A percentile compares a stretch with the other conserved stretches of the same genome.
phyloP scores from a whole-genome alignment of 345 rosid genomes.

The Cardamine occulta region DNA sequence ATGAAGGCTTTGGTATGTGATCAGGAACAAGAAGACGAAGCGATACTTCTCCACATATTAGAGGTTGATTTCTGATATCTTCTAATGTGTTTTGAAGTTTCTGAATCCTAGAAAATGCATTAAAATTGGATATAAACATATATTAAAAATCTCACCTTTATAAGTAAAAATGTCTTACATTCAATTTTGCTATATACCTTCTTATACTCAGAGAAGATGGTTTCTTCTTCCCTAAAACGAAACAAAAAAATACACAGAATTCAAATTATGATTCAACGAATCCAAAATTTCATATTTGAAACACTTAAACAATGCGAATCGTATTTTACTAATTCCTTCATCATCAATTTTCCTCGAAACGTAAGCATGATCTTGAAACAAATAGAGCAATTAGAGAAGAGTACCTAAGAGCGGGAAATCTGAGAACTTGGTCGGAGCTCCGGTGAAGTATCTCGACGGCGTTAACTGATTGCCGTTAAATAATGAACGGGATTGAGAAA shows the following conservation, averaged over 20 bases:
- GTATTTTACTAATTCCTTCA: neutral
- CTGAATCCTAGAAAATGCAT: conserved; percentile 50
- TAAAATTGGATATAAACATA: neutral
- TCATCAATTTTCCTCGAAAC: neutral
- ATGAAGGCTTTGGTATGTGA: conserved; percentile 71
- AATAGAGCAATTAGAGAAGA: neutral
- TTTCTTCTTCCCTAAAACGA: conserved; percentile 43
- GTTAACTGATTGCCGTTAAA: conserved; percentile 40
- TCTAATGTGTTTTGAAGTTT: conserved; percentile 48
- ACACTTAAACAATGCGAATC: neutral
- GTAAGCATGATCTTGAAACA: neutral
- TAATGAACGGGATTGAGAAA: conserved; percentile 38
- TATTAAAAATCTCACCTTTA: neutral
- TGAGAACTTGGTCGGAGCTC: conserved; percentile 42
- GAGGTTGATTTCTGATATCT: conserved; percentile 52
- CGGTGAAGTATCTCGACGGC: conserved; percentile 44
- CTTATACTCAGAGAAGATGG: conserved; percentile 49
- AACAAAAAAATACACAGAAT: neutral
- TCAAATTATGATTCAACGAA: neutral
- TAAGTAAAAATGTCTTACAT: neutral
- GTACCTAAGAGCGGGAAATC: conserved; percentile 42
- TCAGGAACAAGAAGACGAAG: conserved; percentile 74
- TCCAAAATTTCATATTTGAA: neutral
- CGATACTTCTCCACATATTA: conserved; percentile 74
- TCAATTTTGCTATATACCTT: conserved; percentile 48